phyloP scores from a whole-genome alignment of 345 rosid genomes.

The Carallia pectinifolia region DNA sequence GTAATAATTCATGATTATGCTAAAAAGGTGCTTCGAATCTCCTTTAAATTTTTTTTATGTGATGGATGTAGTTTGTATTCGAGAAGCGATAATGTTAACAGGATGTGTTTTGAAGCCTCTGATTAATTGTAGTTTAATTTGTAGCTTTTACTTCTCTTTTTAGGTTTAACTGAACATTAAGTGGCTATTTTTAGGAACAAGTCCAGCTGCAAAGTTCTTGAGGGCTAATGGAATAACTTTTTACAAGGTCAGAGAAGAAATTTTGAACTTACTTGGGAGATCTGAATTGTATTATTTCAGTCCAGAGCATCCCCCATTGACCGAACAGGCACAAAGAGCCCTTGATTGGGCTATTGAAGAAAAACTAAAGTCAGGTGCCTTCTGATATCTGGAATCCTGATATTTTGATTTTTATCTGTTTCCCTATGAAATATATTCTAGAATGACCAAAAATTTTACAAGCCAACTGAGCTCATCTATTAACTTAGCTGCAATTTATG shows the following conservation, averaged over 20 bases:
- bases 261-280: slow-evolving; percentile 67
- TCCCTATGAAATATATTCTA: not conserved
- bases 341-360: slow-evolving; percentile 87
- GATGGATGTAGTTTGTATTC: no score
- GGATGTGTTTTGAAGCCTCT: no score
- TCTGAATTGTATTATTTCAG: slow-evolving; percentile 68
- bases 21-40: not conserved
- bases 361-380: slow-evolving; percentile 78
- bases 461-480: not conserved
- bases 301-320: slow-evolving; percentile 85
- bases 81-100: no score
- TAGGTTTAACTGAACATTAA: not conserved
- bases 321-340: slow-evolving; percentile 76
- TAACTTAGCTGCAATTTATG: not conserved
- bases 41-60: not conserved
- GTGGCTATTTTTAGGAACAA: slow-evolving; percentile 50
- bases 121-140: not conserved
- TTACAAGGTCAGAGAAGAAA: slow-evolving; percentile 71
- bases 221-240: slow-evolving; percentile 77
- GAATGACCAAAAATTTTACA: not conserved
- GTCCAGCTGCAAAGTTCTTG: slow-evolving; percentile 81
- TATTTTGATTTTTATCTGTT: not conserved
- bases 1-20: no score
- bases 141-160: not conserved
- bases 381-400: not conserved